phyloP scores from a whole-genome alignment of 495 filamentous ascomycete species.

The Penicillium roqueforti region DNA sequence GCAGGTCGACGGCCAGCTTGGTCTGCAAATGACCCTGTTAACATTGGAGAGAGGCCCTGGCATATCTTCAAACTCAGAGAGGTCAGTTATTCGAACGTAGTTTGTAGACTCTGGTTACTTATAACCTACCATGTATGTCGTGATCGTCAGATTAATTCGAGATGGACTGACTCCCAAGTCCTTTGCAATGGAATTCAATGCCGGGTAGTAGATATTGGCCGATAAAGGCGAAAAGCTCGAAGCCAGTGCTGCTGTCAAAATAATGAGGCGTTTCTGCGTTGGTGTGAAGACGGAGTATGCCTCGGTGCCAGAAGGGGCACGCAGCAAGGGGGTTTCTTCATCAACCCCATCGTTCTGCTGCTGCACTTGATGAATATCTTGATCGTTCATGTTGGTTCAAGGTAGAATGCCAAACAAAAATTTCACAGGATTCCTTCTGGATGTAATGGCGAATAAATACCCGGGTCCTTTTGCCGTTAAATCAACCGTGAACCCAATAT shows the following conservation, averaged over 20 bases:
- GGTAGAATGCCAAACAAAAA: neutral
- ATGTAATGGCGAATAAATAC: neutral
- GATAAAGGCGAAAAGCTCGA: constrained; percentile 41
- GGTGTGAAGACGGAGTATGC: constrained; percentile 25
- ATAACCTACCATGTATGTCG: constrained; percentile 41
- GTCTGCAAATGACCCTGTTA: constrained; percentile 50
- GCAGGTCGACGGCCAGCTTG: constrained; percentile 45
- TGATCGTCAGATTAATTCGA: constrained; percentile 50
- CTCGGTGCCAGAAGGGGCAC: neutral
- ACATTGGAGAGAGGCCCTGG: constrained; percentile 48
- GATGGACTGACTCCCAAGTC: constrained; percentile 36
- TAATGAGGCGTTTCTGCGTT: constrained; percentile 25
- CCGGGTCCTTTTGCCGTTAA: neutral
- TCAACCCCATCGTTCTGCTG: neutral
- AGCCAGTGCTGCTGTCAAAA: constrained; percentile 28
- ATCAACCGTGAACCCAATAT: neutral
- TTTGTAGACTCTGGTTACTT: neutral
- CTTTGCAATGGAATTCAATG: constrained; percentile 37
- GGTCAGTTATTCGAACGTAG: neutral
- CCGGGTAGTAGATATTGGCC: constrained; percentile 48
- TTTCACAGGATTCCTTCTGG: neutral
- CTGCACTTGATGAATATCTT: neutral
- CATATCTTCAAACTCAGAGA: constrained; percentile 30
- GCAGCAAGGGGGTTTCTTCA: constrained; percentile 24
- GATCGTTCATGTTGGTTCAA: neutral